Percentiles rank a stretch among this genome's conserved stretches.
Evolutionary conservation across 106 monocot species (phyloP).

Genomic region (Gastrodia elata): DNA sequence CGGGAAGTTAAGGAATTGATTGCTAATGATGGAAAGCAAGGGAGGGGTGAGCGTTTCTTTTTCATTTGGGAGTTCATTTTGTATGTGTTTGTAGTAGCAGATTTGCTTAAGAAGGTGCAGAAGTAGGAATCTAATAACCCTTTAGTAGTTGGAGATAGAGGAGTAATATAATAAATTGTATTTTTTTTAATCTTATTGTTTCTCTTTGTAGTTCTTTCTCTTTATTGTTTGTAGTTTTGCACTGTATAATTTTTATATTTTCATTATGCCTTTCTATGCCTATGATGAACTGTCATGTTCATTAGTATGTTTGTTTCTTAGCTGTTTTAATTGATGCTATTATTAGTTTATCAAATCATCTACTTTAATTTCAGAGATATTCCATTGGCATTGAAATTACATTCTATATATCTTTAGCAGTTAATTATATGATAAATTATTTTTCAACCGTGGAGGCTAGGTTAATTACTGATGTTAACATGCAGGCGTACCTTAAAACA

Average conservation of each 20-base stretch:
- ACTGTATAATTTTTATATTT: neutral
- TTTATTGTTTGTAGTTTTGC: slow-evolving; percentile 2
- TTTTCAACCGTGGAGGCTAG: neutral
- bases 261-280: neutral
- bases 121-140: neutral
- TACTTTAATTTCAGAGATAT: neutral
- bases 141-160: neutral
- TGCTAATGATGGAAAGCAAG: slow-evolving; percentile 1
- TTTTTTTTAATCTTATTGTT: neutral
- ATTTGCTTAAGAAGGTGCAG: neutral
- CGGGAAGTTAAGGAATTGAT: neutral
- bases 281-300: neutral
- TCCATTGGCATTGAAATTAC: neutral
- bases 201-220: neutral
- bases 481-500: slow-evolving; percentile 41
- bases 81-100: neutral
- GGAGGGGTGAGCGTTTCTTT: neutral
- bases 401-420: neutral
- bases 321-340: neutral
- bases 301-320: neutral
- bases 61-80: neutral
- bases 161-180: neutral
- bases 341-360: slow-evolving; percentile 1
- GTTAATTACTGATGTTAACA: slow-evolving; percentile 2
- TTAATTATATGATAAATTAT: neutral